These are phyloP conservation scores for Solanum paucissectum DNA, from an alignment of 257 asterid species.

Conservation along the genomic window DNA sequence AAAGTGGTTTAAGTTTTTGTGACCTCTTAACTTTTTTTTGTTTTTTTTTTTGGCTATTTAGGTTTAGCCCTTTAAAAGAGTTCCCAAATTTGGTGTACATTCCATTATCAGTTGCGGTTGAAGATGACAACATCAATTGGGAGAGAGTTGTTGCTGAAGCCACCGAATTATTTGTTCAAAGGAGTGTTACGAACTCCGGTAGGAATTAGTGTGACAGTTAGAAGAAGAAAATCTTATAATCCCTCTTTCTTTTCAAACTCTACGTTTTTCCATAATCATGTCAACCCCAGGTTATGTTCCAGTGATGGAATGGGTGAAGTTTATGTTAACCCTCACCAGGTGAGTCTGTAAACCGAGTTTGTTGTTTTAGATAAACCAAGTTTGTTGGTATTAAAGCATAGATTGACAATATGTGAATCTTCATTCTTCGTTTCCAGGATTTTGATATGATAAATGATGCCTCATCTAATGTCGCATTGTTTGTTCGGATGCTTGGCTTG, in stretches of 20 bases:
- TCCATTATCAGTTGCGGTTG: not conserved
- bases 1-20: not conserved
- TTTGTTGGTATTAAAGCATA: not conserved
- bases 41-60: not conserved
- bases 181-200: conserved; percentile 9
- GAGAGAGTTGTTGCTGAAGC: conserved; percentile 35
- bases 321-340: conserved; percentile 20
- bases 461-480: conserved; percentile 41
- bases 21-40: not conserved
- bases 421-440: conserved; percentile 32
- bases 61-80: not conserved
- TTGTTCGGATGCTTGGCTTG: conserved; percentile 77
- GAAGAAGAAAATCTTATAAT: not conserved
- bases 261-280: not conserved
- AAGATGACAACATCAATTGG: conserved; percentile 29
- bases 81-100: not conserved
- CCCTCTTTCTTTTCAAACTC: not conserved
- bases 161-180: conserved; percentile 15
- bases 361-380: not conserved
- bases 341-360: not conserved
- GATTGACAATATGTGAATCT: not conserved
- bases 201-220: conserved; percentile 13
- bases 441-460: conserved; percentile 19
- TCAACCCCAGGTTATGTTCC: conserved; percentile 17
- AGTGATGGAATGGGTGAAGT: conserved; percentile 34